Base-by-base conservation (phyloP, 129 eudicot species). In the Ambrosia artemisiifolia region DNA sequence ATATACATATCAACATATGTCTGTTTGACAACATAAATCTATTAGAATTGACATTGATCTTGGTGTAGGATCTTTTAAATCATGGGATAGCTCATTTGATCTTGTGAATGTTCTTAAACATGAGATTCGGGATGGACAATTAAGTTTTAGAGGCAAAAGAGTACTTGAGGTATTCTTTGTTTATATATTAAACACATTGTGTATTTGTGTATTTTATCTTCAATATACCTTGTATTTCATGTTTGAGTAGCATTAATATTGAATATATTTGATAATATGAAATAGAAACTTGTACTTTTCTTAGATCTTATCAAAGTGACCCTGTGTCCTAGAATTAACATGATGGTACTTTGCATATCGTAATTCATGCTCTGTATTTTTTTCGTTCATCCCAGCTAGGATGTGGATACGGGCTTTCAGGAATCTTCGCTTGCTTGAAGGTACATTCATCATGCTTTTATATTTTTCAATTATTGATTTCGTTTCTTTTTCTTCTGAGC, bases 61-160 rank as follows among this genome's bases (percentile, higher is more conserved):
- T 73, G 51, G 20, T 86, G 74, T 84, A 89, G 96, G 89, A 18
- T 78, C 71, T 63, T 73, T 80, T 56, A 89, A 89, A 78, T 82
- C 87, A 1, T 84, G 88, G 89, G 96, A 89, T 62, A 89, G 83
- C 83, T 84, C 92, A 14, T 78, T 86, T 65, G 92, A 89, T 82
- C 89, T 89, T 14, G 85, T 86, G 59, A 86, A 86, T 53, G 82
- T 82, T 38, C 89, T 89, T 57, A 89, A 89, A 76, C 87, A 86
- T 59, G 96, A 89, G 74, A 89, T 89, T 56, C 92, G 92, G n/a
- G 96, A 89, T 78, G 96, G 88, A 48, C 96, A 86, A 65, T 73
- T 89, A 70, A 89, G 92, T 80, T 89, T 89, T 83, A 84, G 96
- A 80, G 96, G 96, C 48, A 89, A 89, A 84, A 79, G 84, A 75